Base-by-base conservation (phyloP, 768 basidiomycete genomes). In the Pholiota conissans region DNA sequence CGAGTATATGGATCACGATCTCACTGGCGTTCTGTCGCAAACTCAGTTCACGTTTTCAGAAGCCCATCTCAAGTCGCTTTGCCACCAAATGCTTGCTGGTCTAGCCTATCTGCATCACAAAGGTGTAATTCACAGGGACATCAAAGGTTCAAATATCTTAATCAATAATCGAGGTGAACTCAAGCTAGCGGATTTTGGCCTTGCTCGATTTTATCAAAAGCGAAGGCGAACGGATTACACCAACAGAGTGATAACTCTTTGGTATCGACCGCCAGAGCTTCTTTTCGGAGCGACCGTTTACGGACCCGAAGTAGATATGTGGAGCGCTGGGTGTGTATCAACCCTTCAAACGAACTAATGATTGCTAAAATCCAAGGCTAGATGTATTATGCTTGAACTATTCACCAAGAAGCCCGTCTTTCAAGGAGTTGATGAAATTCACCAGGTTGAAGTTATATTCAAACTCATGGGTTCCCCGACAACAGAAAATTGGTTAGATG, bases 1-100 rank as follows among this genome's bases (percentile, higher is more conserved):
- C 66, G 95, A 98, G 71, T 99, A 99, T 72, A 92, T 97, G 92
- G 95, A 99, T 66, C 96, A 98, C 69, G 97, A 99, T 69, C 78
- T 99, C 53, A 98, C 95, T 2, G 97, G 97, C 3, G 81, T 98
- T 50, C 79, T 99, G 26, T 91, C 93, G 2, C 95, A 98, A 74
- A 90, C 84, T 0, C 89, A 93, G 66, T 91, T 98, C 65, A 78
- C 69, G 35, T 98, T 99, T 69, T 81, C 84, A 0, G 83, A 86
- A 20, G 93, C 91, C 20, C 90, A 99, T 71, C 79, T 98, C 39
- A 99, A 99, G 78, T 97, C 95, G 0, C 83, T 99, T 51, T 95
- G 91, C 69, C 83, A 86, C 60, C 97, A 99, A 74, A 97, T 99
- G 92, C 86, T 99, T 40, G 82, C 87, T 9, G 97, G 97, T 0